Base-by-base conservation (phyloP, 2,329 filamentous ascomycete genomes). In the Aspergillus arachidicola region DNA sequence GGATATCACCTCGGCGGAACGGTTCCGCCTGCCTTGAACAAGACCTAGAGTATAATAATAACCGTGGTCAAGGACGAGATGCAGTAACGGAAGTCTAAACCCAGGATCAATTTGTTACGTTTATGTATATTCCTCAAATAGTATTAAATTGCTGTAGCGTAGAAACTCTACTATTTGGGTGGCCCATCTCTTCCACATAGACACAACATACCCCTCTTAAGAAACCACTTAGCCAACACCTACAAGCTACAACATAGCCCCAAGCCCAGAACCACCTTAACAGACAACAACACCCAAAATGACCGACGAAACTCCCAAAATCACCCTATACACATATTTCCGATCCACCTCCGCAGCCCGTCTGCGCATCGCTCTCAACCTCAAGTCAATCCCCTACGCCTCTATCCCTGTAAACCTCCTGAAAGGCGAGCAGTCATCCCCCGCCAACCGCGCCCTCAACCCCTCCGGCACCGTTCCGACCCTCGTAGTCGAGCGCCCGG, bases 301-400 rank as follows among this genome's bases (percentile, higher is more conserved):
- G 67, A 21, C 68, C 57, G 61, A 66, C 41, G 21, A 36, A 55
- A 48, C 36, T 23, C 58, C 59, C 43, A 65, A 63, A 64, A 61
- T 75, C 54, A 76, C 72, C 2, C 82, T 89, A 11, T 83, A 89
- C 78, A 84, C 82, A 64, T 89, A 88, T 77, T 88, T 85, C 75
- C 82, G 85, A 65, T 89, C 87, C 55, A 88, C 86, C 19, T 89
- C 86, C 76, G 85, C 86, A 1, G 86, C 84, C 0, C 84, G 87
- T 14, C 77, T 90, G 6, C 86, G 86, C 53, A 89, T 89, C 63
- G 85, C 86, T 12, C 78, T 88, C 1, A 77, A 85, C 60, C 77
- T 86, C 57, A 89, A 89, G 68, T 71, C 71, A 26, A 80, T 89
- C 58, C 67, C 78, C 2, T 84, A 84, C 67, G 79, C 80, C 7